A percentile compares a stretch with the other conserved stretches of the same genome.
Conservation (phyloP, 2,329 filamentous ascomycete species). For the Curvularia spicifera region DNA sequence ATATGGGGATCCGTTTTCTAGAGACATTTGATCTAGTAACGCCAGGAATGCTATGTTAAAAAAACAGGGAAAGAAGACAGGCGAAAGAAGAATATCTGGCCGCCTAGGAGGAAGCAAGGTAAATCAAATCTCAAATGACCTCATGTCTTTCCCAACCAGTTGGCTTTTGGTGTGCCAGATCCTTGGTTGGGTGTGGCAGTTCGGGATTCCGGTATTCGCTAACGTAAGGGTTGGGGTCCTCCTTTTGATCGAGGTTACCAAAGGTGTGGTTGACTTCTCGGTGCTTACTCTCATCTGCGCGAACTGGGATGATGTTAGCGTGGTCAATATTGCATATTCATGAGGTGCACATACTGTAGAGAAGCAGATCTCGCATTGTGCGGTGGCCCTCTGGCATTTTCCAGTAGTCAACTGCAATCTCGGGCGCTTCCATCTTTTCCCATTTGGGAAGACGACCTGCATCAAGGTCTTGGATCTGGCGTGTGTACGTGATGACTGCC, state of each 20-base stretch:
- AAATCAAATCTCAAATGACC: conserved; percentile 32
- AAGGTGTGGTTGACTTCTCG: conserved; percentile 96
- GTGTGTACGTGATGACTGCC: conserved; percentile 92
- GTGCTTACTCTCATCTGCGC: conserved; percentile 60
- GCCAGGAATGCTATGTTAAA: conserved; percentile 14
- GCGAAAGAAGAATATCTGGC: not conserved
- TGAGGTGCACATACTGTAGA: conserved; percentile 71
- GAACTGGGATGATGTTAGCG: conserved; percentile 31
- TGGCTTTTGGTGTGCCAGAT: conserved; percentile 67
- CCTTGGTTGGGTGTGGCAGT: conserved; percentile 72
- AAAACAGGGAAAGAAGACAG: conserved; percentile 15
- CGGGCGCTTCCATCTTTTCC: conserved; percentile 78
- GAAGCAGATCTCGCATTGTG: conserved; percentile 83
- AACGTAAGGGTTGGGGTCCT: conserved; percentile 92
- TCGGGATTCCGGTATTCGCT: conserved; percentile 76
- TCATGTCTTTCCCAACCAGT: conserved; percentile 85
- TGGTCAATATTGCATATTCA: conserved; percentile 2
- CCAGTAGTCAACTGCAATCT: conserved; percentile 92
- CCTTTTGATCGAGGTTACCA: conserved; percentile 81
- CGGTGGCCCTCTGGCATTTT: conserved; percentile 84
- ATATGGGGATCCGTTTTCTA: conserved; percentile 12
- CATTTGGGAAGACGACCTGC: conserved; percentile 82
- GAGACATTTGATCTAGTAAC: conserved; percentile 7
- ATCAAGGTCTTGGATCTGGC: conserved; percentile 86
- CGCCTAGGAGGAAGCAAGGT: conserved; percentile 2